Conservation (phyloP, 2,329 filamentous ascomycete species). For the Penicillium sp. region DNA sequence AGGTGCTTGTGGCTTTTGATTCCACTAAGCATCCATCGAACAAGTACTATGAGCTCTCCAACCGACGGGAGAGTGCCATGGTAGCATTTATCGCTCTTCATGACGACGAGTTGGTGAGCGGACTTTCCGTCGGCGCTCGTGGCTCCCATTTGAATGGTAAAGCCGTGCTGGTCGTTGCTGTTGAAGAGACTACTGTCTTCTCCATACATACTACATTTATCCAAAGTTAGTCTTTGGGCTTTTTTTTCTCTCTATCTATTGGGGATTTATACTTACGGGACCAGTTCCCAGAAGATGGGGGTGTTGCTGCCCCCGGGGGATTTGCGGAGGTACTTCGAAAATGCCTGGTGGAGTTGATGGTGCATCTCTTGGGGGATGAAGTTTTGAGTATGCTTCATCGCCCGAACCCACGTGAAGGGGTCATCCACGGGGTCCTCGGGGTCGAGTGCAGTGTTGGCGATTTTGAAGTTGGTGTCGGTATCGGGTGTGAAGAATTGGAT, state of each 20-base stretch:
- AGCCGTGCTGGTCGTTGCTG: slow-evolving; percentile 4
- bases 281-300: background rate
- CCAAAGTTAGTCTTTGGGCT: background rate
- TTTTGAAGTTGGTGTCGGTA: background rate
- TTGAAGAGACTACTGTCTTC: background rate
- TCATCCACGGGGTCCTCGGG: background rate
- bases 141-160: slow-evolving; percentile 1
- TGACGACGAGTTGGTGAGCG: slow-evolving; percentile 1
- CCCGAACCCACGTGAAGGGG: background rate
- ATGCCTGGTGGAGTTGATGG: background rate
- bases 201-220: background rate
- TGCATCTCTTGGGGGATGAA: background rate
- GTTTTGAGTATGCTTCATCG: background rate
- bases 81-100: slow-evolving; percentile 2
- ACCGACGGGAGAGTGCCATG: background rate
- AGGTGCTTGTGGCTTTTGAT: background rate
- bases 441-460: background rate
- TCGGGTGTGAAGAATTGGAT: background rate
- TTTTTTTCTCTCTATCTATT: too few relatives aligned
- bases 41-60: slow-evolving; percentile 10
- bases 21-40: slow-evolving; percentile 12
- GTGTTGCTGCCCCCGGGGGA: background rate
- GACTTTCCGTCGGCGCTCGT: background rate
- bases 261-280: background rate
- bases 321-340: slow-evolving; percentile 1